Percentiles rank a stretch among this genome's conserved stretches.
Conservation (phyloP, 805 yeast species). For the Debaryomyces hansenii region DNA sequence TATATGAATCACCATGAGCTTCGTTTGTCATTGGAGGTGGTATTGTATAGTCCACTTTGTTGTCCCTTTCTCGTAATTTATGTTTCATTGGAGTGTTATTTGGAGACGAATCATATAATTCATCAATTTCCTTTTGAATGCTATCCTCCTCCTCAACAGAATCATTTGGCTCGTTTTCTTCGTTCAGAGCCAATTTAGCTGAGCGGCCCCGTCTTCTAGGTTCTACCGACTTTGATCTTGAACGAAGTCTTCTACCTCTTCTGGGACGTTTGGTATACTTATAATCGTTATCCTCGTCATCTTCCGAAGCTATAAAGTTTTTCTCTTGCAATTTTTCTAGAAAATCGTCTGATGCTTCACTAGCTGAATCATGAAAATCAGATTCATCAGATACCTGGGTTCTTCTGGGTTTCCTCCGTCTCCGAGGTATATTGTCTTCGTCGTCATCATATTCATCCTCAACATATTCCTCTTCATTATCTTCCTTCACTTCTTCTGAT, state of each 20-base stretch:
- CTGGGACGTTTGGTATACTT: slow-evolving; percentile 10
- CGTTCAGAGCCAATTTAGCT: slow-evolving; percentile 10
- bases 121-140: slow-evolving; percentile 65
- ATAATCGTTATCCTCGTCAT: slow-evolving; percentile 21
- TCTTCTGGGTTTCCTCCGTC: slow-evolving; percentile 8
- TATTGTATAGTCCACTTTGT: slow-evolving; percentile 68
- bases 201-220: slow-evolving; percentile 17
- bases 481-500: slow-evolving; percentile 14
- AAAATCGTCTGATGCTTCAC: slow-evolving; percentile 23
- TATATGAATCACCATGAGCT: slow-evolving; percentile 24
- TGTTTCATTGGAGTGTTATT: slow-evolving; percentile 46
- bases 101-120: slow-evolving; percentile 62
- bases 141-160: slow-evolving; percentile 32
- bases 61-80: slow-evolving; percentile 50
- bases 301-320: slow-evolving; percentile 39
- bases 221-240: slow-evolving; percentile 25
- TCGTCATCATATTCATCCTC: slow-evolving; percentile 15
- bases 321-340: slow-evolving; percentile 30
- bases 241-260: slow-evolving; percentile 13
- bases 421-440: slow-evolving; percentile 4
- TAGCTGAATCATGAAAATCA: slow-evolving; percentile 19
- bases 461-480: slow-evolving; percentile 20
- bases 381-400: slow-evolving; percentile 19
- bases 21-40: slow-evolving; percentile 74
- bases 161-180: slow-evolving; percentile 5